A percentile compares a stretch with the other conserved stretches of the same genome.
These are phyloP conservation scores for Colletotrichum lini DNA, from an alignment of 2,329 filamentous ascomycete species.

Conservation along the genomic window DNA sequence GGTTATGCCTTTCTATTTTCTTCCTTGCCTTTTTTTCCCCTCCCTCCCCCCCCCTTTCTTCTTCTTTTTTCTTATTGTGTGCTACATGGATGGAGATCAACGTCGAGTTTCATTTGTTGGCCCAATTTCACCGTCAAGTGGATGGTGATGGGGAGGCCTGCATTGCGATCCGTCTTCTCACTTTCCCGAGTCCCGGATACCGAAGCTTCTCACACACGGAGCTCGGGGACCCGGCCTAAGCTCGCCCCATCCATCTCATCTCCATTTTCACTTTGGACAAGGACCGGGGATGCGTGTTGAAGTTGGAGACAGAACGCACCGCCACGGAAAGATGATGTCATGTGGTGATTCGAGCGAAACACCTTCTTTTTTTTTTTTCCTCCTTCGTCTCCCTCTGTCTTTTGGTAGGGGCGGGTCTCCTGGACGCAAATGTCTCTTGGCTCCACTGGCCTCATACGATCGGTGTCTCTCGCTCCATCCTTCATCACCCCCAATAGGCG, in stretches of 20 bases:
- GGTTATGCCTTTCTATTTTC: neutral
- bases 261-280: conserved; percentile 19
- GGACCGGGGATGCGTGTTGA: conserved; percentile 31
- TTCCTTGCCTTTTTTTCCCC: too few relatives aligned
- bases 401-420: neutral
- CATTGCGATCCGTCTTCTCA: neutral
- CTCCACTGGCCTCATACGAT: conserved; percentile 37
- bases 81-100: conserved; percentile 29
- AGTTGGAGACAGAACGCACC: conserved; percentile 26
- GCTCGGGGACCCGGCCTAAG: conserved; percentile 3
- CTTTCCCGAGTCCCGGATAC: neutral
- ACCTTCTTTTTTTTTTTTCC: neutral
- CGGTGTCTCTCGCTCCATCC: neutral
- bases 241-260: conserved; percentile 8
- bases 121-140: neutral
- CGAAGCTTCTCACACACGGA: neutral
- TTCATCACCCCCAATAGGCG: neutral
- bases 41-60: too few relatives aligned
- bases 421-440: conserved; percentile 28
- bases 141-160: conserved; percentile 16
- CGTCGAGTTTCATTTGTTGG: neutral
- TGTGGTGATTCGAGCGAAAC: conserved; percentile 18
- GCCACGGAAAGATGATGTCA: conserved; percentile 41
- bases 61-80: conserved; percentile 12
- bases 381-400: too few relatives aligned